These are phyloP conservation scores for Pythium rishiriense DNA, from an alignment of 352 stramenopile genomes.

Conservation along the genomic window DNA sequence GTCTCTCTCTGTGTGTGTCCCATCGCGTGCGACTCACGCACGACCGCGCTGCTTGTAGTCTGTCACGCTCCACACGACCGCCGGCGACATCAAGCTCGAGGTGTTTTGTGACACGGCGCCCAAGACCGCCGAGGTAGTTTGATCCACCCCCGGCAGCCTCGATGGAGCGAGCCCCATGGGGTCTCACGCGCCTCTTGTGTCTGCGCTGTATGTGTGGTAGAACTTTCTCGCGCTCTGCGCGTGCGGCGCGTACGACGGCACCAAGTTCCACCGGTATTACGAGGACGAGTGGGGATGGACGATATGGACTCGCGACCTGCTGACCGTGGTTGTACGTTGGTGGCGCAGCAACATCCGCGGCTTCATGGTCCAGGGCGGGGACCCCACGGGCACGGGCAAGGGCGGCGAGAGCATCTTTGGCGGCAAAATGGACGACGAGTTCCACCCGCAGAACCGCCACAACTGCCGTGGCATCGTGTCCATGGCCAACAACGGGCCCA, in stretches of 20 bases:
- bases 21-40: neutral
- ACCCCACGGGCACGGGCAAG: conserved; percentile 91
- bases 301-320: too few species aligned
- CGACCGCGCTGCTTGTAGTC: conserved; percentile 43
- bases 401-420: conserved; percentile 91
- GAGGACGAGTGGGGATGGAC: neutral
- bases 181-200: too few species aligned
- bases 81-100: conserved; percentile 97
- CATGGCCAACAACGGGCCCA: conserved; percentile 91
- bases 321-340: too few species aligned
- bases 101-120: conserved; percentile 95
- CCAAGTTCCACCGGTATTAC: conserved; percentile 87
- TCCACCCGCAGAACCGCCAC: conserved; percentile 89
- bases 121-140: conserved; percentile 71
- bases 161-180: too few species aligned
- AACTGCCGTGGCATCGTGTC: conserved; percentile 90
- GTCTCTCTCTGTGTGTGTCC: neutral
- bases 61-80: conserved; percentile 94
- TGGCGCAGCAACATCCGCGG: conserved; percentile 89
- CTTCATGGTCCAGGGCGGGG: conserved; percentile 89
- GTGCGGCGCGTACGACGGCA: conserved; percentile 89
- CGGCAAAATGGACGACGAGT: conserved; percentile 90
- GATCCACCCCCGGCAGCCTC: too few species aligned
- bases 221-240: conserved; percentile 97
- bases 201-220: conserved; percentile 46